phyloP scores from a whole-genome alignment of 805 yeast species.

The Starmerella asiatica region DNA sequence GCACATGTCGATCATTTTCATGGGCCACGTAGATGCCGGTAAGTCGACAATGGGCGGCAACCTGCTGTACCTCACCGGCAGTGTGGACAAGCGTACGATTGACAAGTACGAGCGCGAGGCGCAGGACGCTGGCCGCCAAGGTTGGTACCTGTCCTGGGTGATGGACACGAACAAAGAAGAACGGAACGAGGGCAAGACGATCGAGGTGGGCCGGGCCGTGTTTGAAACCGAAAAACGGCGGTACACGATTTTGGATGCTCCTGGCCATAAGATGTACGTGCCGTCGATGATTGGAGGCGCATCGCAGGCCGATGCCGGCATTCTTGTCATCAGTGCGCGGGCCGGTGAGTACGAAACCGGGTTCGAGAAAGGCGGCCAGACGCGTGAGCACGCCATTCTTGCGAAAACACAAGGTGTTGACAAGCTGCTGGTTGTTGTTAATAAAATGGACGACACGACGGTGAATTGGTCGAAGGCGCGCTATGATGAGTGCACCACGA shows the following conservation, averaged over 20 bases:
- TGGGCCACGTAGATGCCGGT: slow-evolving; percentile 99
- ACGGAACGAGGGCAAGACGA: slow-evolving; percentile 97
- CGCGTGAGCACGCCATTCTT: slow-evolving; percentile 91
- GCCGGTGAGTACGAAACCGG: slow-evolving; percentile 99
- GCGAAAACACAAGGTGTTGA: slow-evolving; percentile 99
- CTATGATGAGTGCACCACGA: slow-evolving; percentile 85
- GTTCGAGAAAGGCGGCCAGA: slow-evolving; percentile 97
- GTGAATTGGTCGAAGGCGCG: slow-evolving; percentile 93
- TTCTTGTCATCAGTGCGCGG: slow-evolving; percentile 92
- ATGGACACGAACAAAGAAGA: slow-evolving; percentile 99
- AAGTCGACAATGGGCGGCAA: slow-evolving; percentile 99
- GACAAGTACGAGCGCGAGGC: slow-evolving; percentile 98
- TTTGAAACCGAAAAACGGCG: slow-evolving; percentile 97
- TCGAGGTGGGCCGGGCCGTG: slow-evolving; percentile 95
- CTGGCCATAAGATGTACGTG: slow-evolving; percentile 98
- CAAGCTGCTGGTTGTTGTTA: slow-evolving; percentile 81
- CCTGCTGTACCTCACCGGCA: slow-evolving; percentile 79
- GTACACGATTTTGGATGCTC: slow-evolving; percentile 96
- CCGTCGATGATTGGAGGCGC: slow-evolving; percentile 99
- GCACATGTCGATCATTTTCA: slow-evolving; percentile 89
- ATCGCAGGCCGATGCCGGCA: slow-evolving; percentile 97
- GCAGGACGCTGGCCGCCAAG: slow-evolving; percentile 98
- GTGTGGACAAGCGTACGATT: slow-evolving; percentile 96
- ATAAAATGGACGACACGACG: slow-evolving; percentile 98
- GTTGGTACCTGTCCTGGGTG: slow-evolving; percentile 99